Conservation (phyloP, 495 filamentous ascomycete species). For the Amphirosellinia nigrospora region DNA sequence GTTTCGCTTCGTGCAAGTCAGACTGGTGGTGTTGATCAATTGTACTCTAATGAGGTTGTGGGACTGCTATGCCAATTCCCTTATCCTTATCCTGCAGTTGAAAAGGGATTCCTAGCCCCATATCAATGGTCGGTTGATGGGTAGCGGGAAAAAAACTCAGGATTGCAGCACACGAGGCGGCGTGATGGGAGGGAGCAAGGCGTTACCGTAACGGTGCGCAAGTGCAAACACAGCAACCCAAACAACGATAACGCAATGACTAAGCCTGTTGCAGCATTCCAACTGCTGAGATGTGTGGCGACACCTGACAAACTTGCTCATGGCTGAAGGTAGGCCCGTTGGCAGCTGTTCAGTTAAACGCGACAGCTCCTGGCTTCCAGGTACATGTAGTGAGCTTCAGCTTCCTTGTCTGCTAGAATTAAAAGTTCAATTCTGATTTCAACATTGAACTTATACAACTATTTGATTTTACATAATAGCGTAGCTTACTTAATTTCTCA, state of each 20-base stretch:
- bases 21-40: not conserved
- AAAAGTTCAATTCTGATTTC: too few species aligned
- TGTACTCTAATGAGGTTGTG: not conserved
- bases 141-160: not conserved
- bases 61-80: too few species aligned
- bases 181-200: not conserved
- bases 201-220: not conserved
- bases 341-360: not conserved
- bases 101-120: not conserved
- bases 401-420: too few species aligned
- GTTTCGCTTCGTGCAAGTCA: not conserved
- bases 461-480: not conserved
- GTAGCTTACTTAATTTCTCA: not conserved
- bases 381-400: too few species aligned
- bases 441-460: too few species aligned
- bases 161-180: not conserved
- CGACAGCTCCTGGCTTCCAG: not conserved
- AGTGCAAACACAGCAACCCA: not conserved
- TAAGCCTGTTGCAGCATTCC: not conserved
- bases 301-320: not conserved
- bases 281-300: not conserved
- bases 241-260: not conserved
- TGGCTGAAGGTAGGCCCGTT: not conserved
- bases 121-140: not conserved
- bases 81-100: not conserved